phyloP scores from a whole-genome alignment of 2,329 filamentous ascomycete genomes.

The Cladosporium sp. region DNA sequence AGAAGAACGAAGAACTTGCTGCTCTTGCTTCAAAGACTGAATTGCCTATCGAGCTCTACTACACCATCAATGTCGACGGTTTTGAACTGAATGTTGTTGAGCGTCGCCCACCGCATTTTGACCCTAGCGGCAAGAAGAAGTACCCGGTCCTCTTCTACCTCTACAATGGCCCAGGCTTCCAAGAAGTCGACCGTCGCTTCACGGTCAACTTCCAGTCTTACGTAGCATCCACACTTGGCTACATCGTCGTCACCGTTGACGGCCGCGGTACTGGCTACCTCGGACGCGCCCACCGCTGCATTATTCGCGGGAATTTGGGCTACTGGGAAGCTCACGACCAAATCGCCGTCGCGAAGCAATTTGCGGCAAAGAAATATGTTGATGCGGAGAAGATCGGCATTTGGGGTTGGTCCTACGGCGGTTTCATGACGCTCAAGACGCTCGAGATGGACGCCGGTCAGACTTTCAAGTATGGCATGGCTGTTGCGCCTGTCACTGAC shows the following conservation, averaged over 20 bases:
- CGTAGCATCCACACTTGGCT: constrained; percentile 78
- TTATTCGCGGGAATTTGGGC: constrained; percentile 79
- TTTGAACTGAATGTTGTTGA: constrained; percentile 72
- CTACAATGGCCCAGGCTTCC: constrained; percentile 93
- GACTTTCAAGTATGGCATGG: constrained; percentile 96
- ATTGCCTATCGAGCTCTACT: constrained; percentile 76
- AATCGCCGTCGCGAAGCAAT: constrained; percentile 82
- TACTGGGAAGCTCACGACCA: constrained; percentile 84
- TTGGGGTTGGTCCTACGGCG: constrained; percentile 98
- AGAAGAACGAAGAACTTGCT: constrained; percentile 70
- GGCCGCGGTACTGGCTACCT: constrained; percentile 89
- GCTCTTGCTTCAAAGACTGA: constrained; percentile 70
- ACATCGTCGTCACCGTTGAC: constrained; percentile 92
- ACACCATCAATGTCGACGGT: constrained; percentile 78
- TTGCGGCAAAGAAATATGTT: constrained; percentile 76
- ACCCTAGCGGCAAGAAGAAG: constrained; percentile 61
- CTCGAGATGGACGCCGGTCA: constrained; percentile 83
- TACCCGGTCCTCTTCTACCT: constrained; percentile 95
- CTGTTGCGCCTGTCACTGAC: constrained; percentile 96
- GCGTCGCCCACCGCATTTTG: constrained; percentile 84
- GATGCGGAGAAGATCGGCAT: constrained; percentile 81
- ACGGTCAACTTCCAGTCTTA: constrained; percentile 86
- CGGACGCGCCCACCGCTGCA: constrained; percentile 76
- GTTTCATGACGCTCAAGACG: constrained; percentile 92
- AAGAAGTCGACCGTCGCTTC: constrained; percentile 78